Conservation (phyloP, 805 yeast genomes). For the Yamadazyma akitaensis region DNA sequence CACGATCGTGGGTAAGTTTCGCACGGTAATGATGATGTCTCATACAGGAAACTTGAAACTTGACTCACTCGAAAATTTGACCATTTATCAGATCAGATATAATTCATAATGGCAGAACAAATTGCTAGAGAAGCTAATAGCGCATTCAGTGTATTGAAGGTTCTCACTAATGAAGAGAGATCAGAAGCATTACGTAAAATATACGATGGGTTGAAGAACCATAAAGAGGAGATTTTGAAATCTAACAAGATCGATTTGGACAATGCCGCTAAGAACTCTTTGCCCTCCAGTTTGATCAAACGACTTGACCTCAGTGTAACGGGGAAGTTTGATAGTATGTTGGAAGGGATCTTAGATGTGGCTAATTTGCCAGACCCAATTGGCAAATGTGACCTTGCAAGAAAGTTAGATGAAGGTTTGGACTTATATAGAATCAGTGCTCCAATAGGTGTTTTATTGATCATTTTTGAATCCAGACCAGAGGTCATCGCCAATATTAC, state of each 20-base stretch:
- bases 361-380: constrained; percentile 88
- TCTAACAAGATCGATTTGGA: constrained; percentile 79
- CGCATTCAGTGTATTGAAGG: constrained; percentile 83
- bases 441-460: constrained; percentile 90
- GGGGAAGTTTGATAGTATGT: constrained; percentile 90
- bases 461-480: constrained; percentile 95
- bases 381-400: constrained; percentile 81
- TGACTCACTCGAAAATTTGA: constrained; percentile 1
- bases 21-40: constrained; percentile 1
- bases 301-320: constrained; percentile 78
- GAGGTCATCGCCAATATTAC: constrained; percentile 98
- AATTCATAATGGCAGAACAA: constrained; percentile 5
- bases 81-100: no score
- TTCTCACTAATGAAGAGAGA: constrained; percentile 69
- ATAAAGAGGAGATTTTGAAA: constrained; percentile 58
- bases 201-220: constrained; percentile 59
- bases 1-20: neutral
- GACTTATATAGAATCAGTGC: constrained; percentile 80
- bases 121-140: constrained; percentile 77
- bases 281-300: constrained; percentile 72
- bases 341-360: constrained; percentile 91
- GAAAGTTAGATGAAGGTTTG: constrained; percentile 85
- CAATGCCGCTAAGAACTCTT: constrained; percentile 56
- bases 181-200: constrained; percentile 69
- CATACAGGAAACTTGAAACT: neutral